These are phyloP conservation scores for Porogramme epimiltina DNA, from an alignment of 1,284 basidiomycete genomes.

Conservation along the genomic window DNA sequence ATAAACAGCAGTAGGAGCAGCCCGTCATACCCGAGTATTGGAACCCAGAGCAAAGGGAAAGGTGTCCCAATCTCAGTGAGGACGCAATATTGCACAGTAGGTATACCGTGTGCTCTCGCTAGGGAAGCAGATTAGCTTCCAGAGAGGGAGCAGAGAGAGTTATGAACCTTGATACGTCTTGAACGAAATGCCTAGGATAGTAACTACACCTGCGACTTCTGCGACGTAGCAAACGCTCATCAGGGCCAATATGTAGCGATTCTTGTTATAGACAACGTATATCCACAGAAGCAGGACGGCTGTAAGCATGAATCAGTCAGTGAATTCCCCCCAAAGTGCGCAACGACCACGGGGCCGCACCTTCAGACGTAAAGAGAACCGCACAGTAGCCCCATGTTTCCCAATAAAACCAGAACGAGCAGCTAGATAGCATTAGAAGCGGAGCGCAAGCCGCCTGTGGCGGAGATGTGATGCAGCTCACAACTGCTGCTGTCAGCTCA, in stretches of 20 bases:
- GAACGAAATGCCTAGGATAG: conserved; percentile 23
- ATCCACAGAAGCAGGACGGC: conserved; percentile 30
- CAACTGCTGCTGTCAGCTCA: conserved; percentile 5
- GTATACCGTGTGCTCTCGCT: conserved; percentile 18
- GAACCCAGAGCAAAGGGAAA: conserved; percentile 28
- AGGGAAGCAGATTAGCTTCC: background rate
- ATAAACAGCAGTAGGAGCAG: conserved; percentile 25
- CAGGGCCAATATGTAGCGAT: conserved; percentile 19
- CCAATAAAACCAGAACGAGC: conserved; percentile 29
- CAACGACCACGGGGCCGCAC: conserved; percentile 9
- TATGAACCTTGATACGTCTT: conserved; percentile 15
- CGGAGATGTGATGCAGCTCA: conserved; percentile 5
- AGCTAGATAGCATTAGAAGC: conserved; percentile 10
- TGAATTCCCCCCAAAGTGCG: background rate
- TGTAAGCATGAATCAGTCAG: conserved; percentile 3
- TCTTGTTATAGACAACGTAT: conserved; percentile 29
- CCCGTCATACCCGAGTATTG: conserved; percentile 25
- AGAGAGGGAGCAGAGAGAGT: background rate
- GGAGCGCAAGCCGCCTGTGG: background rate
- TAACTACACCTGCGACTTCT: conserved; percentile 18
- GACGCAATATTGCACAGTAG: conserved; percentile 22
- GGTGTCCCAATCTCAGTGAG: conserved; percentile 14
- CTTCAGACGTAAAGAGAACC: conserved; percentile 28
- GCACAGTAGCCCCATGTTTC: conserved; percentile 29
- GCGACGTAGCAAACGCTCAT: conserved; percentile 17